Conservation (phyloP, 1,284 basidiomycete genomes). For the Vanrija sp. region DNA sequence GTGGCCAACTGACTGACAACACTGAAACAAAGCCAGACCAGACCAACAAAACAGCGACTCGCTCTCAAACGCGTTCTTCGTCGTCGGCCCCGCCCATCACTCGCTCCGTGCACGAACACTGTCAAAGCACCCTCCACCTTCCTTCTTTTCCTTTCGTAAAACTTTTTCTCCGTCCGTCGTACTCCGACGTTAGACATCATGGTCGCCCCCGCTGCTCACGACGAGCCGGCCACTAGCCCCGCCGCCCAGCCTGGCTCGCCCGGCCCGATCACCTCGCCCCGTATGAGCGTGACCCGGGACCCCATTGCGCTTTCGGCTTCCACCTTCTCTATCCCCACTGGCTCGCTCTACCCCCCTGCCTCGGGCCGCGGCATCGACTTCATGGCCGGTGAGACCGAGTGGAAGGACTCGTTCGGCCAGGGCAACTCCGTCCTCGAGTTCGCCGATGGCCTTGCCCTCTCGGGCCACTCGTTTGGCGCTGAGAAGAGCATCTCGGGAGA, state of each 20-base stretch:
- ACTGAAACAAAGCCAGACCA: neutral
- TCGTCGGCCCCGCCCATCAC: neutral
- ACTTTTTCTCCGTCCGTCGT: neutral
- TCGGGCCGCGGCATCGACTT: slow-evolving; percentile 45
- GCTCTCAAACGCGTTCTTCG: neutral
- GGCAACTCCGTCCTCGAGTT: slow-evolving; percentile 74
- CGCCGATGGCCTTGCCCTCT: slow-evolving; percentile 80
- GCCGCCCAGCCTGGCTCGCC: neutral
- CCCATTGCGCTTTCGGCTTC: slow-evolving; percentile 18
- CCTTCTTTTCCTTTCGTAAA: neutral
- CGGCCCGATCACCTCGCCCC: slow-evolving; percentile 15
- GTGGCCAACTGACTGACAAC: neutral
- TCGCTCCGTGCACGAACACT: neutral
- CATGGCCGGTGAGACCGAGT: slow-evolving; percentile 35
- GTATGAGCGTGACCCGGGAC: slow-evolving; percentile 12
- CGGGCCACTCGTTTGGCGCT: slow-evolving; percentile 91
- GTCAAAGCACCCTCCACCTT: neutral
- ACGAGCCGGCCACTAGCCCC: slow-evolving; percentile 4
- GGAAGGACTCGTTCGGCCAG: slow-evolving; percentile 43
- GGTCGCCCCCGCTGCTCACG: slow-evolving; percentile 13
- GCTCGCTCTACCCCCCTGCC: slow-evolving; percentile 47
- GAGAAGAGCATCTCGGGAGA: slow-evolving; percentile 92
- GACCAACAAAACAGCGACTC: neutral
- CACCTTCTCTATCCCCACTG: slow-evolving; percentile 17
- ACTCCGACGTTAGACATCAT: slow-evolving; percentile 4